phyloP scores from a whole-genome alignment of 2,329 filamentous ascomycete species.

The Exophiala xenobiotica region DNA sequence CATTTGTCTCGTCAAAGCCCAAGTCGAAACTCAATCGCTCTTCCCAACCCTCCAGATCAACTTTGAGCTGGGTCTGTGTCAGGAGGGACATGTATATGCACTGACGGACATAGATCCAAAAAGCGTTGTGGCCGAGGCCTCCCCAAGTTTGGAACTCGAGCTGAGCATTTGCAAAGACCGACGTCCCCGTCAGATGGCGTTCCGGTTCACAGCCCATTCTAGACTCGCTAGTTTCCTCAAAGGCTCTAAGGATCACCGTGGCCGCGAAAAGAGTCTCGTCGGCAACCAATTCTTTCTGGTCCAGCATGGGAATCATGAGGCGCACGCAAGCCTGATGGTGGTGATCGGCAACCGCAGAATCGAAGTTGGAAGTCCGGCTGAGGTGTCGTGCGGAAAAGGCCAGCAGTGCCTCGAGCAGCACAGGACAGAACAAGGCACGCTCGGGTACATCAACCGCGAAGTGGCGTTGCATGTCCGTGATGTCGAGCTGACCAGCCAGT shows the following conservation, averaged over 20 bases:
- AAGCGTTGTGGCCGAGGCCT: constrained; percentile 31
- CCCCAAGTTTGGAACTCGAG: constrained; percentile 11
- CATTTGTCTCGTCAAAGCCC: constrained; percentile 40
- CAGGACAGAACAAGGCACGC: constrained; percentile 29
- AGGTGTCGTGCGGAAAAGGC: constrained; percentile 45
- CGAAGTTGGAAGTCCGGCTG: constrained; percentile 41
- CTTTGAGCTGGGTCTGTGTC: constrained; percentile 32
- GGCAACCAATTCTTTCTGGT: constrained; percentile 40
- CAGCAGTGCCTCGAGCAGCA: constrained; percentile 44
- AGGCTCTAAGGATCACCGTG: constrained; percentile 41
- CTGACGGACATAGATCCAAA: constrained; percentile 34
- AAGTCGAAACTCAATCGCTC: constrained; percentile 35
- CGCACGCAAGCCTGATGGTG: constrained; percentile 44
- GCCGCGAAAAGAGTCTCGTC: constrained; percentile 44
- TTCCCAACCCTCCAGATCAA: constrained; percentile 25
- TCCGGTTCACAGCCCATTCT: constrained; percentile 1
- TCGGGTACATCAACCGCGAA: constrained; percentile 33
- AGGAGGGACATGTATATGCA: constrained; percentile 38
- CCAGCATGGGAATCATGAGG: constrained; percentile 42
- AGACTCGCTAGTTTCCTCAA: constrained; percentile 44
- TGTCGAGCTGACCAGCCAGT: constrained; percentile 29
- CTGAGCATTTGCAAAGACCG: constrained; percentile 33
- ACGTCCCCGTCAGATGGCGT: constrained; percentile 9
- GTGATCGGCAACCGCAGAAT: constrained; percentile 43
- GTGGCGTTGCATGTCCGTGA: constrained; percentile 31